Evolutionary conservation across 192 early-diverging fungal genomes (phyloP), one percentile per base, ranked within the genome.

Genomic region (Allomyces macrogynus): DNA sequence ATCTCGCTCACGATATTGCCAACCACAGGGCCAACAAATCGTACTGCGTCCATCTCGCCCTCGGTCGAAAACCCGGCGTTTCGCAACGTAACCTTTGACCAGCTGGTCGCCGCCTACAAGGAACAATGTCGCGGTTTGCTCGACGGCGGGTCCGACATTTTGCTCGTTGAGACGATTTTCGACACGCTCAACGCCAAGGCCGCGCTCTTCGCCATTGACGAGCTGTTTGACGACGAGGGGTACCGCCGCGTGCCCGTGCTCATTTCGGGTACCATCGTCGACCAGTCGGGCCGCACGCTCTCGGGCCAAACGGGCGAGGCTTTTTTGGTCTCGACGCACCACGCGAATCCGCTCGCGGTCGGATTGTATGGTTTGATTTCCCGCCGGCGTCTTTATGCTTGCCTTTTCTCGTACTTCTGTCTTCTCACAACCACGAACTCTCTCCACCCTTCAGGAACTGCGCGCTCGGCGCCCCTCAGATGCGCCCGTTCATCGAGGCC

Each of bases 121-220:
- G 89, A 92, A 77, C 94, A 97, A 73, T 80, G 81, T 43, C 83
- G 86, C 63, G 94, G 91, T 71, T 78, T 97, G 40, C 78, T 97
- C 66, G 94, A 97, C 69, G 94, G 94, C 69, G 94, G 94, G 7
- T 74, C 89, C 5, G 94, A 97, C 68, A 83, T 93, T 64, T 74
- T 97, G 16, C 78, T 97, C 70, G 89, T 97, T 0, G 94, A 97
- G 72, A 97, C 94, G 40, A 90, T 97, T 72, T 97, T 97, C 68
- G 94, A 97, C 74, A 97, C 94, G 23, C 75, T 93, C n/a, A 97
- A 97, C 67, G 89, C 91, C 63, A 97, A 97, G 75, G 94, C 94
- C 4, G 94, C 91, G 1, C 70, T 95, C 42, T 97, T 82, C 78
- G 94, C 94, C 16, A 87, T 95, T 69, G 91, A 94, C 74, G 68